Evolutionary conservation across 768 basidiomycete species (phyloP).

Genomic region (Holtermannia corniformis): DNA sequence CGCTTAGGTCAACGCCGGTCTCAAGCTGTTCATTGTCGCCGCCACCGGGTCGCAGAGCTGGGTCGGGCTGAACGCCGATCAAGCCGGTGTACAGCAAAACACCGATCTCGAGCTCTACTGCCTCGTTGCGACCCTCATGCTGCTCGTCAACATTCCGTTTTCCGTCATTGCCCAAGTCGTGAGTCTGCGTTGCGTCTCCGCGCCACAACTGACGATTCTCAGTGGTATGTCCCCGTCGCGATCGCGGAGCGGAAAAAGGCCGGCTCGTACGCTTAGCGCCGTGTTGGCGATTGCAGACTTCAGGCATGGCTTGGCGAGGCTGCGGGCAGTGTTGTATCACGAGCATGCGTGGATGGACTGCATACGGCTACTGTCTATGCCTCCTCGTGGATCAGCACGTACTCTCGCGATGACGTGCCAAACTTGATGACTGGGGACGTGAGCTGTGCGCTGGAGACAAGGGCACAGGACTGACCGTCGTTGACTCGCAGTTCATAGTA

Average conservation of each 20-base stretch:
- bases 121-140: background rate
- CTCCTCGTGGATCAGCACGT: conserved; percentile 39
- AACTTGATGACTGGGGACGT: conserved; percentile 43
- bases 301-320: too few species aligned
- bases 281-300: too few species aligned
- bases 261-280: background rate
- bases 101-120: background rate
- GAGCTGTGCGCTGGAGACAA: background rate
- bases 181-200: background rate
- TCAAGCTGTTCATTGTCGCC: background rate
- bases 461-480: conserved; percentile 20
- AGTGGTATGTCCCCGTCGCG: background rate
- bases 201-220: background rate
- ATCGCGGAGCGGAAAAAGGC: background rate
- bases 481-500: conserved; percentile 35
- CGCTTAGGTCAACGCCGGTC: background rate
- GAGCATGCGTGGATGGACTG: too few species aligned
- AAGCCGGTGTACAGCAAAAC: background rate
- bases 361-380: too few species aligned
- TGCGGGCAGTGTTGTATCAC: too few species aligned
- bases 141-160: background rate
- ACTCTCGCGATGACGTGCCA: conserved; percentile 44
- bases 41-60: background rate
- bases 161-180: background rate
- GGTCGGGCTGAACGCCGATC: background rate